Evolutionary conservation across 2,329 filamentous ascomycete genomes (phyloP).

Genomic region (Talaromyces sp.): DNA sequence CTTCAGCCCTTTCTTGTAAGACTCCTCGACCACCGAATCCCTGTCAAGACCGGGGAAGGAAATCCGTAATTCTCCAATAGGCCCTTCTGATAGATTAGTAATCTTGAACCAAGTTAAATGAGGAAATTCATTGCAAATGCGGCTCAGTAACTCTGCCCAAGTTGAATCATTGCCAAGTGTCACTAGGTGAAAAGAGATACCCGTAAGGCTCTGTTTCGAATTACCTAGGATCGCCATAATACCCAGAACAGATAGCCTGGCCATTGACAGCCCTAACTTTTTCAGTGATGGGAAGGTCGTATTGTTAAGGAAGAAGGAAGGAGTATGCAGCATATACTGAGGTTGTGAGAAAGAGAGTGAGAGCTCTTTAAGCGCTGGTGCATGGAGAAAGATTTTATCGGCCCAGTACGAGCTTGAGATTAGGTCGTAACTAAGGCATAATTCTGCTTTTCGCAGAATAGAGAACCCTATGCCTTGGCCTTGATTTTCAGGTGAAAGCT

Average conservation of each 20-base stretch:
- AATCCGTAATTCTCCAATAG: not conserved
- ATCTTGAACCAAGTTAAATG: not conserved
- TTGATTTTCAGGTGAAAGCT: not conserved
- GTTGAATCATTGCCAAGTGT: not conserved
- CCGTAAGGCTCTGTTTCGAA: not conserved
- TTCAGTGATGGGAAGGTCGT: not conserved
- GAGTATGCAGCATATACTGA: not conserved
- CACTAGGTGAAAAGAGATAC: not conserved
- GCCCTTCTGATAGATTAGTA: not conserved
- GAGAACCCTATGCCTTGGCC: not conserved
- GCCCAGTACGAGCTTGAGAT: not conserved
- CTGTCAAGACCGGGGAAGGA: conserved; percentile 7
- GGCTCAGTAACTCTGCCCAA: not conserved
- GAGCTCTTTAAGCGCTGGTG: conserved; percentile 9
- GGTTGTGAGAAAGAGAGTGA: conserved; percentile 3
- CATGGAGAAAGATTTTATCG: conserved; percentile 2
- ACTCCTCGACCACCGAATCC: conserved; percentile 6
- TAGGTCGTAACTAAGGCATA: conserved; percentile 2
- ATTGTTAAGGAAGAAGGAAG: not conserved
- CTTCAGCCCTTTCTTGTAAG: conserved; percentile 7
- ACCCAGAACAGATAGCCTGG: not conserved
- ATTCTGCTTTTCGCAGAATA: not conserved
- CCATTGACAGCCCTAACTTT: not conserved
- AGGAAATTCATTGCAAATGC: not conserved
- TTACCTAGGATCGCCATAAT: not conserved